Evolutionary conservation across 192 early-diverging fungal species (phyloP).

Genomic region (Paraglomus brasilianum): DNA sequence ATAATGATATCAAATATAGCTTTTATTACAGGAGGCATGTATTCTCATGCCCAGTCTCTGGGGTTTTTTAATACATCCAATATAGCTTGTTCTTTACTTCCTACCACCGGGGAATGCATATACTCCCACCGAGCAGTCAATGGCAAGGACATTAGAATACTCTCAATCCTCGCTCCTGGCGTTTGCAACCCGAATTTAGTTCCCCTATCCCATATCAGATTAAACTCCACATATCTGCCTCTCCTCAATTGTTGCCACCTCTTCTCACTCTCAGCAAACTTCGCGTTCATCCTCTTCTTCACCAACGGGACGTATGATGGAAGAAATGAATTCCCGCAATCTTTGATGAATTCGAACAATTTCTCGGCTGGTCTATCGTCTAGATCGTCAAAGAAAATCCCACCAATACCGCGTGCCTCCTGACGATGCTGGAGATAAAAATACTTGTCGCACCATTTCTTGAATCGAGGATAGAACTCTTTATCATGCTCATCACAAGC

Average conservation of each 20-base stretch:
- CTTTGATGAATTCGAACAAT: constrained; percentile 80
- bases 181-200: constrained; percentile 98
- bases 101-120: constrained; percentile 65
- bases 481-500: constrained; percentile 90
- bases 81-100: constrained; percentile 72
- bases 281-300: constrained; percentile 72
- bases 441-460: constrained; percentile 97
- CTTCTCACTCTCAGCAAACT: constrained; percentile 75
- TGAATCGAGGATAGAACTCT: constrained; percentile 84
- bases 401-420: constrained; percentile 92
- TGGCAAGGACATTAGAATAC: constrained; percentile 91
- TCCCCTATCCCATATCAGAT: constrained; percentile 94
- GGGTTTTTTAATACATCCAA: constrained; percentile 80
- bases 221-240: constrained; percentile 98
- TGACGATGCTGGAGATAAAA: constrained; percentile 84
- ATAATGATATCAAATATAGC: no score
- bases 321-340: constrained; percentile 79
- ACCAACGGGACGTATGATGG: constrained; percentile 89
- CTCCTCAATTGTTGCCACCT: constrained; percentile 94
- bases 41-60: constrained; percentile 60
- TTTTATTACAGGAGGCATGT: no score
- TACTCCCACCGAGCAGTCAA: constrained; percentile 97
- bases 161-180: constrained; percentile 94
- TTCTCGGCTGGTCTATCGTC: constrained; percentile 71
- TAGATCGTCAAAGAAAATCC: constrained; percentile 98